phyloP scores from a whole-genome alignment of 352 stramenopile genomes.

The Phytophthora cryptogea region DNA sequence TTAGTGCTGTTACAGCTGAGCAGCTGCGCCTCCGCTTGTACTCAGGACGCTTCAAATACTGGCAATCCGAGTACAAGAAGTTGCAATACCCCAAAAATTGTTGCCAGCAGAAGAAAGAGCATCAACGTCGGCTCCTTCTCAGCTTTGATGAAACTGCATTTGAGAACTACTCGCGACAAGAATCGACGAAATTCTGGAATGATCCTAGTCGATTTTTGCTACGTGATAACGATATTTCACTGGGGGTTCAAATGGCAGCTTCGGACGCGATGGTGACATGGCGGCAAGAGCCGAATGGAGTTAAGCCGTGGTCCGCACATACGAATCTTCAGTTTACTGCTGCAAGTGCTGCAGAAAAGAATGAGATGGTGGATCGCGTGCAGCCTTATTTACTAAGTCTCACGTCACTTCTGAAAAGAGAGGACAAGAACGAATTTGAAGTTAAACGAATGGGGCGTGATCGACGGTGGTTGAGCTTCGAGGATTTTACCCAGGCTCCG shows the following conservation, averaged over 20 bases:
- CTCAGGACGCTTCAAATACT: conserved; percentile 50
- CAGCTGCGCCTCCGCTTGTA: conserved; percentile 42
- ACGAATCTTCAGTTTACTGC: conserved; percentile 18
- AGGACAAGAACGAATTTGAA: conserved; percentile 35
- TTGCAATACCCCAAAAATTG: conserved; percentile 38
- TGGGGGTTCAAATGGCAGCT: conserved; percentile 53
- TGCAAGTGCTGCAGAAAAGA: conserved; percentile 40
- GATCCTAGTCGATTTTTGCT: conserved; percentile 16
- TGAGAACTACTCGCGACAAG: conserved; percentile 22
- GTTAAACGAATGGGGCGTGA: conserved; percentile 20
- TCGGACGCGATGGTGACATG: conserved; percentile 55
- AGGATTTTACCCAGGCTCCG: conserved; percentile 32
- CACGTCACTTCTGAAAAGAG: conserved; percentile 31
- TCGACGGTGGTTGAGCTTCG: conserved; percentile 52
- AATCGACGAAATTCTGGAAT: conserved; percentile 19
- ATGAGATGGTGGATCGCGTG: conserved; percentile 37
- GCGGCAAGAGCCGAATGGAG: conserved; percentile 37
- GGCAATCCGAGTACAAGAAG: conserved; percentile 48
- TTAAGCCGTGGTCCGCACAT: conserved; percentile 35
- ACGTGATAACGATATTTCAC: conserved; percentile 49
- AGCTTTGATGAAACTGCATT: conserved; percentile 49
- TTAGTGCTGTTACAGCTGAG: conserved; percentile 46
- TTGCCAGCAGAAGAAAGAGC: conserved; percentile 42
- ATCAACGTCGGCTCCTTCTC: conserved; percentile 46
- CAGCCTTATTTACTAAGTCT: conserved; percentile 48